Percentiles rank a stretch among this genome's conserved stretches.
phyloP scores from a whole-genome alignment of 2,329 filamentous ascomycete genomes.

The Verticillium dahliae region DNA sequence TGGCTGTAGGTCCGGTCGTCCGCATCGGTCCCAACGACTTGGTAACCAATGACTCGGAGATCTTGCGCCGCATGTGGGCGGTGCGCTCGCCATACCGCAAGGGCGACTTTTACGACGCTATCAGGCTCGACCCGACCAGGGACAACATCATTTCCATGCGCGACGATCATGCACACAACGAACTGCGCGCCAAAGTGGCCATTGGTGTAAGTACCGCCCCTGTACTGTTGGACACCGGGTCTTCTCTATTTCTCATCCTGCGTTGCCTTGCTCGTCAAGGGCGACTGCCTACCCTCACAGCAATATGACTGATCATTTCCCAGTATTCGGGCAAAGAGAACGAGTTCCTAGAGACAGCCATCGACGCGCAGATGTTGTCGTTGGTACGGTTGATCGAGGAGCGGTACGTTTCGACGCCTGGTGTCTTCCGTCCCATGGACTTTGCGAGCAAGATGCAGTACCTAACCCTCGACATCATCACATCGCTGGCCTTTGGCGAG shows the following conservation, averaged over 20 bases:
- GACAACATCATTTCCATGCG: slow-evolving; percentile 25
- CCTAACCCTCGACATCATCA: slow-evolving; percentile 51
- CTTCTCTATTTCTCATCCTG: too few species aligned
- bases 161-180: slow-evolving; percentile 31
- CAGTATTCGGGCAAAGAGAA: slow-evolving; percentile 51
- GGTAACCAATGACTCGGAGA: slow-evolving; percentile 25
- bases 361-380: slow-evolving; percentile 38
- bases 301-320: not conserved
- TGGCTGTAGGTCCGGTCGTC: slow-evolving; percentile 20
- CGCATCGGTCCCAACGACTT: slow-evolving; percentile 28
- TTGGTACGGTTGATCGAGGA: slow-evolving; percentile 39
- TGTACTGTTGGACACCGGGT: too few species aligned
- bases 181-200: slow-evolving; percentile 39
- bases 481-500: slow-evolving; percentile 43
- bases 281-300: too few species aligned
- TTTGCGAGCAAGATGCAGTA: slow-evolving; percentile 40
- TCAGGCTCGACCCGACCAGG: slow-evolving; percentile 20
- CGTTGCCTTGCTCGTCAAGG: too few species aligned
- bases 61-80: slow-evolving; percentile 24
- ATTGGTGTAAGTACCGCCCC: slow-evolving; percentile 25
- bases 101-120: slow-evolving; percentile 31
- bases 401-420: slow-evolving; percentile 32
- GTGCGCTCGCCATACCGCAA: slow-evolving; percentile 22
- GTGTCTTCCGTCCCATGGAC: slow-evolving; percentile 35
- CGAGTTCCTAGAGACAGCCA: slow-evolving; percentile 36